phyloP scores from a whole-genome alignment of 2,329 filamentous ascomycete species.

The Dactylellina cionopaga region DNA sequence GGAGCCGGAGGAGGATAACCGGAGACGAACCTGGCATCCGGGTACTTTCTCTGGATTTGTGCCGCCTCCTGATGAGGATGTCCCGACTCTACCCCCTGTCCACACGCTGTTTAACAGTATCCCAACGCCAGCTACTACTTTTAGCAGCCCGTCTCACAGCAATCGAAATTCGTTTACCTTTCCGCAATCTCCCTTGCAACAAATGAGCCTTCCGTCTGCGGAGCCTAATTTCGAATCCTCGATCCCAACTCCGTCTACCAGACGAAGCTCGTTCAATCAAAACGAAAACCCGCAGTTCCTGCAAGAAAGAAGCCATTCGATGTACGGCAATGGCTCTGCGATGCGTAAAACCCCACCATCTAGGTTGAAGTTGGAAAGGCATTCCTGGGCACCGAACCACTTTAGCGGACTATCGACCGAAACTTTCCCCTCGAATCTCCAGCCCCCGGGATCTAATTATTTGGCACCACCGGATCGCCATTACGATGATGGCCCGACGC shows the following conservation, averaged over 20 bases:
- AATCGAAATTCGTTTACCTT: slow-evolving; percentile 52
- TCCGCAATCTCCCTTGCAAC: slow-evolving; percentile 48
- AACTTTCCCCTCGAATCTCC: slow-evolving; percentile 6
- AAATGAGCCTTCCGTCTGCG: slow-evolving; percentile 42
- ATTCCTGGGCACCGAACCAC: slow-evolving; percentile 48
- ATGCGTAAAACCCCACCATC: slow-evolving; percentile 49
- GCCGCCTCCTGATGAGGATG: slow-evolving; percentile 45
- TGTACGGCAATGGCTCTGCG: slow-evolving; percentile 34
- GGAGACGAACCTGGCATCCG: slow-evolving; percentile 57
- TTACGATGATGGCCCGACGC: slow-evolving; percentile 50
- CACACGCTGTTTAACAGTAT: slow-evolving; percentile 50
- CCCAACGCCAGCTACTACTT: slow-evolving; percentile 48
- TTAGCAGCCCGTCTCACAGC: slow-evolving; percentile 51
- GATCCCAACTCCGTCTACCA: slow-evolving; percentile 39
- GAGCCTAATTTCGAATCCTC: slow-evolving; percentile 36
- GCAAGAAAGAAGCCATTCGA: slow-evolving; percentile 40
- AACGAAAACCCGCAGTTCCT: slow-evolving; percentile 42
- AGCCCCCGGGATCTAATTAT: slow-evolving; percentile 18
- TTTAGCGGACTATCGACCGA: slow-evolving; percentile 32
- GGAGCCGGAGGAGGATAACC: slow-evolving; percentile 55
- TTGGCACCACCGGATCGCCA: slow-evolving; percentile 42
- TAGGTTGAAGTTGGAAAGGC: slow-evolving; percentile 44
- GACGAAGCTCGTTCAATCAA: slow-evolving; percentile 43
- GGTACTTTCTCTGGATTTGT: slow-evolving; percentile 53
- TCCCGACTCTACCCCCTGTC: slow-evolving; percentile 41